These are phyloP conservation scores for Ophiostoma ips DNA, from an alignment of 2,329 filamentous ascomycete species.

Conservation along the genomic window DNA sequence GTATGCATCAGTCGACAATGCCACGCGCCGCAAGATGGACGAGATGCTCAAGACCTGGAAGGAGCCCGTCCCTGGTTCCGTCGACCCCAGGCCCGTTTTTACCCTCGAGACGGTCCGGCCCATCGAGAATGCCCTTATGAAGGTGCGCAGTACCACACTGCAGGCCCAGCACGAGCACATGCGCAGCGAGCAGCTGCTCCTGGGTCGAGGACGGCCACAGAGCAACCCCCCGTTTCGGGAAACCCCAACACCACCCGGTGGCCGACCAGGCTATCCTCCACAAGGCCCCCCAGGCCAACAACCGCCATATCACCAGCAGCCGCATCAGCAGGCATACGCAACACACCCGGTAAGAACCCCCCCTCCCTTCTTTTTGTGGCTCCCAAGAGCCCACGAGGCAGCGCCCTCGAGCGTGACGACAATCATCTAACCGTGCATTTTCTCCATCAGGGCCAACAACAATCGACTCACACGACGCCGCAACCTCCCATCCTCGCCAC, in stretches of 20 bases:
- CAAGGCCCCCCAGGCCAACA: constrained; percentile 21
- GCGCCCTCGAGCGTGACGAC: no score
- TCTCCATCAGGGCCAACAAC: background rate
- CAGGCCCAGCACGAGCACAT: constrained; percentile 43
- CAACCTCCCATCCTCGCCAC: constrained; percentile 26
- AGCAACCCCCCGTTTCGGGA: constrained; percentile 47
- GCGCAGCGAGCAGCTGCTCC: constrained; percentile 41
- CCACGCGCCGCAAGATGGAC: constrained; percentile 80
- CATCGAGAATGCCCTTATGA: constrained; percentile 89
- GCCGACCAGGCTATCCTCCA: constrained; percentile 19
- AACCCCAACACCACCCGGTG: constrained; percentile 58
- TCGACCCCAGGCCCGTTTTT: constrained; percentile 88
- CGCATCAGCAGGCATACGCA: constrained; percentile 17
- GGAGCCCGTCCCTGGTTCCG: constrained; percentile 83
- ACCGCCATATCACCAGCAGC: constrained; percentile 18
- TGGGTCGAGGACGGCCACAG: constrained; percentile 29
- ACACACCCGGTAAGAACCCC: constrained; percentile 14
- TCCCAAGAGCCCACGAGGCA: no score
- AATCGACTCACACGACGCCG: constrained; percentile 17
- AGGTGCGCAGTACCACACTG: constrained; percentile 51
- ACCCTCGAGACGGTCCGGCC: constrained; percentile 71
- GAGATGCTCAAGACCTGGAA: constrained; percentile 98
- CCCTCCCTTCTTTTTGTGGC: no score
- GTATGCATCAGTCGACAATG: constrained; percentile 74
- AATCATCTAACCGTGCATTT: background rate